Conservation (phyloP, 495 filamentous ascomycete genomes). For the Rusavskia elegans region DNA sequence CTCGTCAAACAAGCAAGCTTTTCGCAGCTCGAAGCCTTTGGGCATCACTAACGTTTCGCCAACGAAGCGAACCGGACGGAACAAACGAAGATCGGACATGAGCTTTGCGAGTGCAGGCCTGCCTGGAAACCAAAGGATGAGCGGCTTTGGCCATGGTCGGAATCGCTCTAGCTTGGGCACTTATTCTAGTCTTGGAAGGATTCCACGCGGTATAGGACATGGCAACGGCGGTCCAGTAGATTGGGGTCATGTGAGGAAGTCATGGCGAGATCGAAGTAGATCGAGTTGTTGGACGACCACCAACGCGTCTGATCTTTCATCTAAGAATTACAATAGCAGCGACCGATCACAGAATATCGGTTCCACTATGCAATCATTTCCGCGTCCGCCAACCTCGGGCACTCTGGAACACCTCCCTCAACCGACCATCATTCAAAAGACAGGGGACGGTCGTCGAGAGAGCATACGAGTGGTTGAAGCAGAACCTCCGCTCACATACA, state of each 20-base stretch:
- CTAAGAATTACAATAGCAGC: not conserved
- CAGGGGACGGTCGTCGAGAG: not conserved
- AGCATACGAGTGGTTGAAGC: slow-evolving; percentile 1
- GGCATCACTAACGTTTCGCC: slow-evolving; percentile 1
- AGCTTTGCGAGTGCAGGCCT: slow-evolving; percentile 2
- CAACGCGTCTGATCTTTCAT: not conserved
- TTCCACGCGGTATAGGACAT: slow-evolving; percentile 31
- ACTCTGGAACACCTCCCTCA: slow-evolving; percentile 15
- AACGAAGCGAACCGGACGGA: slow-evolving; percentile 21
- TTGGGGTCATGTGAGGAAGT: slow-evolving; percentile 27
- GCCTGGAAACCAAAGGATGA: slow-evolving; percentile 1
- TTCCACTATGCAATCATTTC: slow-evolving; percentile 1
- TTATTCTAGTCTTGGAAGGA: slow-evolving; percentile 23
- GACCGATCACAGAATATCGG: not conserved
- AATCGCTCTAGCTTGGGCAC: slow-evolving; percentile 16
- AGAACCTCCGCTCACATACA: not conserved
- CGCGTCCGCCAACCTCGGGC: slow-evolving; percentile 16
- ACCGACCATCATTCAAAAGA: slow-evolving; percentile 1
- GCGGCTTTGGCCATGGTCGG: slow-evolving; percentile 22
- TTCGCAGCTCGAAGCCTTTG: slow-evolving; percentile 1
- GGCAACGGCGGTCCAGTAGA: slow-evolving; percentile 29
- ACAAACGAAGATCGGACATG: slow-evolving; percentile 4
- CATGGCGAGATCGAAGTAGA: slow-evolving; percentile 28
- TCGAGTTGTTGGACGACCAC: slow-evolving; percentile 8
- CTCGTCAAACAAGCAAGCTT: not conserved